phyloP scores from a whole-genome alignment of 2,329 filamentous ascomycete genomes.

The Leptographium galeiforme region DNA sequence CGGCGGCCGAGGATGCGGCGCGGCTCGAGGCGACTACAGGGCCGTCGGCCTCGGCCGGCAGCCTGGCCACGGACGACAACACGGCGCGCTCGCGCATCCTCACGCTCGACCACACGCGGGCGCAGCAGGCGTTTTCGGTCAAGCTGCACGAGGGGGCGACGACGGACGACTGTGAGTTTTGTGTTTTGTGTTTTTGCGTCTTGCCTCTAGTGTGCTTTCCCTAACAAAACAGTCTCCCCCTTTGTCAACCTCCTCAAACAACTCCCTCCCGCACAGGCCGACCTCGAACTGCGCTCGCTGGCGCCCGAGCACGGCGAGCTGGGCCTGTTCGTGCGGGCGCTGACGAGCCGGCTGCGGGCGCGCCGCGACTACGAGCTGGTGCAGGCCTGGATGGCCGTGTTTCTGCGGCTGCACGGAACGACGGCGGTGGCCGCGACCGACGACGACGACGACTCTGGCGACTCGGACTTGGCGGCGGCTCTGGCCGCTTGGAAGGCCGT shows the following conservation, averaged over 20 bases:
- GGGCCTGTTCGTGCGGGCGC: conserved; percentile 63
- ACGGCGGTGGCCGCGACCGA: background rate
- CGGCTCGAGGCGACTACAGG: background rate
- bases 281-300: conserved; percentile 81
- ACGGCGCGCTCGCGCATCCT: conserved; percentile 48
- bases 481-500: conserved; percentile 58
- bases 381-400: conserved; percentile 96
- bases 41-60: conserved; percentile 1
- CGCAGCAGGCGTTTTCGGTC: conserved; percentile 44
- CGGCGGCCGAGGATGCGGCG: conserved; percentile 5
- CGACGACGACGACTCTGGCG: conserved; percentile 29
- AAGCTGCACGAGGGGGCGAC: conserved; percentile 40
- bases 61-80: background rate
- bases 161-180: conserved; percentile 46
- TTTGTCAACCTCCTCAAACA: conserved; percentile 71
- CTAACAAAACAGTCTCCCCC: conserved; percentile 32
- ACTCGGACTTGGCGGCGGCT: conserved; percentile 19
- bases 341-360: conserved; percentile 55
- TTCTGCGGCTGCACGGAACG: conserved; percentile 58
- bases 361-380: conserved; percentile 83
- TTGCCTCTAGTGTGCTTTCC: too few species aligned
- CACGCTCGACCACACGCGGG: conserved; percentile 45
- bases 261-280: conserved; percentile 71
- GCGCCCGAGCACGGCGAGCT: conserved; percentile 48
- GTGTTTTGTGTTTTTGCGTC: background rate